These are phyloP conservation scores for Picochlorum sp. DNA, from an alignment of 139 green algal genomes.

Conservation along the genomic window DNA sequence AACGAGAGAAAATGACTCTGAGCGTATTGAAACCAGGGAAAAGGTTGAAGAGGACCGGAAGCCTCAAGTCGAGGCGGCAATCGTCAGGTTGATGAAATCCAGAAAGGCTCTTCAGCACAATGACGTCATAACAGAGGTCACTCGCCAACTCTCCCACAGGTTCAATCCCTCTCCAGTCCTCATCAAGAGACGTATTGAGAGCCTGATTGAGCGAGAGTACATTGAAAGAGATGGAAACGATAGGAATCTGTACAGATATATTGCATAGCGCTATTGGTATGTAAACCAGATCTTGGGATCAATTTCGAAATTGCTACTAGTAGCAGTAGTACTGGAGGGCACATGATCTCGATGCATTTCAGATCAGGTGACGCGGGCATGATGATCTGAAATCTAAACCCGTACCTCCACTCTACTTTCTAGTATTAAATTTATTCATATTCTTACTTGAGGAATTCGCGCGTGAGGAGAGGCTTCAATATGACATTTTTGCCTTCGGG, in stretches of 20 bases:
- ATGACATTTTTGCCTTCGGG: conserved; percentile 12
- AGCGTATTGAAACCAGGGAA: conserved; percentile 77
- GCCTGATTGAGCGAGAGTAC: conserved; percentile 95
- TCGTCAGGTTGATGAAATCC: conserved; percentile 97
- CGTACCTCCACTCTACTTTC: background rate
- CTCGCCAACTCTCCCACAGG: conserved; percentile 70
- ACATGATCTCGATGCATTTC: too few relatives aligned
- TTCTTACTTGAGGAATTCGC: background rate
- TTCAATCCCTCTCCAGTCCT: conserved; percentile 83
- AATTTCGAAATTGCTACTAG: too few relatives aligned
- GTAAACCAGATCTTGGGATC: background rate
- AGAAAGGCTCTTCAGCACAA: conserved; percentile 82
- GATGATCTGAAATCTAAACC: background rate
- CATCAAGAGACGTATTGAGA: conserved; percentile 98
- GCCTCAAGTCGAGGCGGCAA: conserved; percentile 95
- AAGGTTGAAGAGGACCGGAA: conserved; percentile 95
- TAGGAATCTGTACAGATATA: conserved; percentile 82
- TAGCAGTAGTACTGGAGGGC: too few relatives aligned
- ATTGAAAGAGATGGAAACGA: conserved; percentile 86
- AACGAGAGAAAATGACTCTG: conserved; percentile 74
- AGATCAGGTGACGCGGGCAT: background rate
- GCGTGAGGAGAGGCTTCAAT: background rate
- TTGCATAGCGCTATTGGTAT: conserved; percentile 43
- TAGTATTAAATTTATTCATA: background rate
- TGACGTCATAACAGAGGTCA: conserved; percentile 85